phyloP scores from a whole-genome alignment of 1,139 yeast species.

The Candida labiduridarum region DNA sequence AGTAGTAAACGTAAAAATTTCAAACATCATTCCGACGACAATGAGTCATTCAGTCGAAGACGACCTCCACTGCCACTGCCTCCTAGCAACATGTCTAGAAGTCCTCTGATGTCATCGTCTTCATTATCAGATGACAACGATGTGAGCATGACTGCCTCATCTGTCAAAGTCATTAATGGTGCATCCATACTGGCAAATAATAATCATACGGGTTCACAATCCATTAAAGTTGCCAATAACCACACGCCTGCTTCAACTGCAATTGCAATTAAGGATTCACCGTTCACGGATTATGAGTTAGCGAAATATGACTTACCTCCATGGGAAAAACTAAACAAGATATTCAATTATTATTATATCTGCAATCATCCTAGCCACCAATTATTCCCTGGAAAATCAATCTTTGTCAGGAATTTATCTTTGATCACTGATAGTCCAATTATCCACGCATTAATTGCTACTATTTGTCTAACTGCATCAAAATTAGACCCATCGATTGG shows the following conservation, averaged over 20 bases:
- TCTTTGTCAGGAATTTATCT: slow-evolving; percentile 35
- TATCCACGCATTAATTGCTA: slow-evolving; percentile 50
- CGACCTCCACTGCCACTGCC: slow-evolving; percentile 4
- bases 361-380: slow-evolving; percentile 50
- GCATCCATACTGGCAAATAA: neutral
- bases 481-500: slow-evolving; percentile 15
- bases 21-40: neutral
- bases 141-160: neutral
- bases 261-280: neutral
- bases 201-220: neutral
- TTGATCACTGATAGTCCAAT: slow-evolving; percentile 40
- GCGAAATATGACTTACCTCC: slow-evolving; percentile 43
- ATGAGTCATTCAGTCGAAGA: neutral
- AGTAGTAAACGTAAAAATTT: neutral
- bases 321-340: slow-evolving; percentile 34
- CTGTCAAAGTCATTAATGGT: neutral
- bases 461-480: slow-evolving; percentile 32
- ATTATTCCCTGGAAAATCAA: slow-evolving; percentile 43
- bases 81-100: neutral
- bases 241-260: neutral
- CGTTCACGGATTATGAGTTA: slow-evolving; percentile 16
- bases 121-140: neutral
- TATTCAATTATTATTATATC: slow-evolving; percentile 51
- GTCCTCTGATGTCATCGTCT: neutral
- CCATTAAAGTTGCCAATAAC: neutral